These are phyloP conservation scores for Blastocystis sp. DNA, from an alignment of 352 stramenopile genomes.

Conservation along the genomic window DNA sequence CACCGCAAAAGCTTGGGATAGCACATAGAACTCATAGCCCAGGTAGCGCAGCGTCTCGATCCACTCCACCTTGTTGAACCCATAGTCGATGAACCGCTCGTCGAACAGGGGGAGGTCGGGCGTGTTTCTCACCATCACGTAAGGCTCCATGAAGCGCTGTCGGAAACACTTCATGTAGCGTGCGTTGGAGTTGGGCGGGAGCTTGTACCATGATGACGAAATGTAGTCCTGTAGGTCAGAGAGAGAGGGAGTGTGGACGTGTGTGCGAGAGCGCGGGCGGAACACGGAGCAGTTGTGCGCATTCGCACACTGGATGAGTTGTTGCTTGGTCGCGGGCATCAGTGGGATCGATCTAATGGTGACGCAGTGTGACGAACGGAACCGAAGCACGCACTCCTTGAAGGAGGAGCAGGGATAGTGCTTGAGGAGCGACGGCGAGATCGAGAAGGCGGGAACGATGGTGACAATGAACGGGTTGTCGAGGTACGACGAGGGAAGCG, in stretches of 20 bases:
- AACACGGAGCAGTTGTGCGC: not conserved
- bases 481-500: not conserved
- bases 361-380: not conserved
- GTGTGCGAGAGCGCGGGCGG: not conserved
- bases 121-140: not conserved
- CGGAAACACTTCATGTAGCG: not conserved
- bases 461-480: not conserved
- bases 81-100: conserved; percentile 2
- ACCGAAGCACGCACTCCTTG: not conserved
- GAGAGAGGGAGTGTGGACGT: not conserved
- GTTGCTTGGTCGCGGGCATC: not conserved
- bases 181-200: not conserved
- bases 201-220: not conserved
- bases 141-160: not conserved
- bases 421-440: not conserved
- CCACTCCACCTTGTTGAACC: conserved; percentile 26
- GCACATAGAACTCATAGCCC: conserved; percentile 6
- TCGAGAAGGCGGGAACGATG: not conserved
- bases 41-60: not conserved
- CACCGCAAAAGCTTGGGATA: conserved; percentile 1
- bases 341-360: not conserved
- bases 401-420: not conserved
- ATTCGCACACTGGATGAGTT: not conserved
- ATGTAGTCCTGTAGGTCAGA: not conserved
- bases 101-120: not conserved